A percentile compares a stretch with the other conserved stretches of the same genome.
phyloP scores from a whole-genome alignment of 2,329 filamentous ascomycete genomes.

The Acarospora socialis region DNA sequence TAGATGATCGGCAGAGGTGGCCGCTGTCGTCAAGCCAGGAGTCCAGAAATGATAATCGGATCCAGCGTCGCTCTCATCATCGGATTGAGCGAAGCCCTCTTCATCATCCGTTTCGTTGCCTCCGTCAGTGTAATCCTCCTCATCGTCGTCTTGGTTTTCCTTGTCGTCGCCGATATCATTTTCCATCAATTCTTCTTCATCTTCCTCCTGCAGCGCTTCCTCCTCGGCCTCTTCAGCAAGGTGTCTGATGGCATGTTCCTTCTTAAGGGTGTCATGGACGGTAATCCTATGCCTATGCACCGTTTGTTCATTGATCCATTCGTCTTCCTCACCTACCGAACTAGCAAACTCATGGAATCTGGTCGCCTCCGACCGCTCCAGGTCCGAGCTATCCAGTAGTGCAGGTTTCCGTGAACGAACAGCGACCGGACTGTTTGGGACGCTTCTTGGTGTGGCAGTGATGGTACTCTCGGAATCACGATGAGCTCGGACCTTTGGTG shows the following conservation, averaged over 20 bases:
- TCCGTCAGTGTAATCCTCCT: constrained; percentile 42
- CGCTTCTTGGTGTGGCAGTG: too few relatives aligned
- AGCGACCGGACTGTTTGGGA: constrained; percentile 24
- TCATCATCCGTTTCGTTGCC: constrained; percentile 75
- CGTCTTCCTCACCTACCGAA: constrained; percentile 66
- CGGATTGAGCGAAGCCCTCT: constrained; percentile 55
- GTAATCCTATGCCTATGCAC: constrained; percentile 59
- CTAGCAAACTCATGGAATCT: constrained; percentile 86
- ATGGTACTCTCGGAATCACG: too few relatives aligned
- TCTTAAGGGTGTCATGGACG: constrained; percentile 74
- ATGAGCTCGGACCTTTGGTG: too few relatives aligned
- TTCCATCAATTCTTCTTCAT: constrained; percentile 43
- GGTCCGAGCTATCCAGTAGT: constrained; percentile 25
- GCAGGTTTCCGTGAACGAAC: constrained; percentile 21
- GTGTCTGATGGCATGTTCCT: constrained; percentile 77
- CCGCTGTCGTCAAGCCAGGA: constrained; percentile 29
- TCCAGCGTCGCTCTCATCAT: constrained; percentile 50
- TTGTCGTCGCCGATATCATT: constrained; percentile 41
- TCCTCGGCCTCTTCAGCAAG: constrained; percentile 83
- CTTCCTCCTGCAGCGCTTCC: constrained; percentile 62
- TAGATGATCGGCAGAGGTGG: constrained; percentile 39
- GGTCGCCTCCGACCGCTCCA: constrained; percentile 39
- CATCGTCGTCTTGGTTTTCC: constrained; percentile 52
- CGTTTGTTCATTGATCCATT: constrained; percentile 69
- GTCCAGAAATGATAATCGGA: constrained; percentile 55